phyloP scores from a whole-genome alignment of 805 yeast genomes.

The Wickerhamomyces rabaulensis region DNA sequence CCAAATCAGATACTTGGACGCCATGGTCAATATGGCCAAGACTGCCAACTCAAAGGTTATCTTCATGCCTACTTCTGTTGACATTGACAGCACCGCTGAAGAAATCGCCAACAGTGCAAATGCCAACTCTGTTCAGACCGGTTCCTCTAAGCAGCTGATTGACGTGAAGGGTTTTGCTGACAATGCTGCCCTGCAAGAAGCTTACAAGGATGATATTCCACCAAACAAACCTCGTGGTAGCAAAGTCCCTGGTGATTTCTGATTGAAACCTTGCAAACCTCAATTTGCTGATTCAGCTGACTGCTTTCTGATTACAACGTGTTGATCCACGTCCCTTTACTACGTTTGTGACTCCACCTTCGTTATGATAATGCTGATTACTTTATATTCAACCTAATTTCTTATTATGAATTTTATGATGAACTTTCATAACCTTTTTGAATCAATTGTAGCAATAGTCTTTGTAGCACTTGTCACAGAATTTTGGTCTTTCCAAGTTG shows the following conservation, averaged over 20 bases:
- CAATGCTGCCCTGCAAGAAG: conserved; percentile 1
- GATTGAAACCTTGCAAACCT: neutral
- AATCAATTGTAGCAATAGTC: conserved; percentile 34
- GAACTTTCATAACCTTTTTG: neutral
- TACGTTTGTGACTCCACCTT: neutral
- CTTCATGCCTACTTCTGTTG: conserved; percentile 57
- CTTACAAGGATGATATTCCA: conserved; percentile 1
- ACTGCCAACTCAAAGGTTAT: conserved; percentile 61
- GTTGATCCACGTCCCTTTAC: too few relatives aligned
- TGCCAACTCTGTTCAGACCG: neutral
- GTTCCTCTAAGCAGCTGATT: neutral
- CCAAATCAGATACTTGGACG: conserved; percentile 74
- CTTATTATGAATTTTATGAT: neutral
- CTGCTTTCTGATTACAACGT: too few relatives aligned
- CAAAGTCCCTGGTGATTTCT: neutral
- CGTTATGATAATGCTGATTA: neutral
- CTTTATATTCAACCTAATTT: neutral
- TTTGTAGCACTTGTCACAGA: conserved; percentile 33
- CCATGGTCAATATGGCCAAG: conserved; percentile 71
- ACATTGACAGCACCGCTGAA: conserved; percentile 25
- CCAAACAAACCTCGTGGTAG: neutral
- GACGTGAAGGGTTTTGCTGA: neutral
- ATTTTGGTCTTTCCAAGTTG: conserved; percentile 23
- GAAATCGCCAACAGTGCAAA: neutral
- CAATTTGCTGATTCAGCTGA: too few relatives aligned